A percentile compares a stretch with the other conserved stretches of the same genome.
Conservation (phyloP, 352 stramenopile species). For the Globisporangium abappressorium region DNA sequence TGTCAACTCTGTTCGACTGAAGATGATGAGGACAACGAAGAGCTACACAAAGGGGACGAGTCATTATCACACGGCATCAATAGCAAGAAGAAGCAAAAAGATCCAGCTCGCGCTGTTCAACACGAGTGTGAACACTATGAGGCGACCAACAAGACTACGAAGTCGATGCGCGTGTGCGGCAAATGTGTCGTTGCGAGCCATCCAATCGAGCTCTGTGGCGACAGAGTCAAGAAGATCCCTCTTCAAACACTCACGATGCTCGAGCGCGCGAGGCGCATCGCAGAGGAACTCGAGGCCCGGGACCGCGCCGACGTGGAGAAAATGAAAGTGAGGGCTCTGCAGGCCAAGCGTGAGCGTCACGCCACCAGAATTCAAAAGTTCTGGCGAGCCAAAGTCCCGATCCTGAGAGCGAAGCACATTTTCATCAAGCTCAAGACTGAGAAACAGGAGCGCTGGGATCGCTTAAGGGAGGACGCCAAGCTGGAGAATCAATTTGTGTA, state of each 20-base stretch:
- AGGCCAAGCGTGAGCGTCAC: slow-evolving; percentile 25
- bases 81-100: not conserved
- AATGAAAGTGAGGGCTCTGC: slow-evolving; percentile 28
- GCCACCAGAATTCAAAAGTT: slow-evolving; percentile 50
- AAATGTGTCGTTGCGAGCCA: slow-evolving; percentile 37
- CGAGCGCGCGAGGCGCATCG: slow-evolving; percentile 29
- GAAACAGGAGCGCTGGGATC: slow-evolving; percentile 39
- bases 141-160: not conserved
- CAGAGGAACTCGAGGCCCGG: slow-evolving; percentile 35
- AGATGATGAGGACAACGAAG: not conserved
- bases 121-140: slow-evolving; percentile 39
- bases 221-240: slow-evolving; percentile 22
- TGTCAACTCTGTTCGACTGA: slow-evolving; percentile 30
- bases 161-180: slow-evolving; percentile 33
- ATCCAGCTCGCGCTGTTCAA: slow-evolving; percentile 32
- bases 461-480: slow-evolving; percentile 30
- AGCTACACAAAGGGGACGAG: slow-evolving; percentile 3
- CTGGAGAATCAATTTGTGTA: slow-evolving; percentile 34
- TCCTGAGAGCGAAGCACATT: slow-evolving; percentile 32
- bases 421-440: slow-evolving; percentile 18
- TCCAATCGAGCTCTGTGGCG: slow-evolving; percentile 42
- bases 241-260: slow-evolving; percentile 45
- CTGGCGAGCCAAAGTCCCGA: slow-evolving; percentile 34
- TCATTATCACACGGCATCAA: not conserved
- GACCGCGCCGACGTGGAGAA: slow-evolving; percentile 49